Percentiles rank a stretch among this genome's conserved stretches.
Evolutionary conservation across 345 rosid species (phyloP).

Genomic region (Boechera divaricarpa): DNA sequence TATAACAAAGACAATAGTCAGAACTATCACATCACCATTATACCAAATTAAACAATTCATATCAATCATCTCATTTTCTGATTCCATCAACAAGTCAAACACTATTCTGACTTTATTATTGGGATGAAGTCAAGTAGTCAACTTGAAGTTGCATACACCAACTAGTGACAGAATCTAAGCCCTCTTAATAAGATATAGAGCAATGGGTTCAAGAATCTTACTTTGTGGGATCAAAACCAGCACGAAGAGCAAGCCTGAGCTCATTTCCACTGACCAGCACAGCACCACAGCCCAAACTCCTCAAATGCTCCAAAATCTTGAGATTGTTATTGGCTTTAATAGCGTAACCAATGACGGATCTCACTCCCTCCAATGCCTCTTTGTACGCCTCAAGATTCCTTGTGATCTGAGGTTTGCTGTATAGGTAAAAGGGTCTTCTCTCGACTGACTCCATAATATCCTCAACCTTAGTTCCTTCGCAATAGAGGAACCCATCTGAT

Average conservation of each 20-base stretch:
- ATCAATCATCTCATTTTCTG: constrained; percentile 1
- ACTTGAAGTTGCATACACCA: not conserved
- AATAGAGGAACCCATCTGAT: constrained; percentile 80
- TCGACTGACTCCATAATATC: constrained; percentile 82
- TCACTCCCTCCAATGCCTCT: constrained; percentile 76
- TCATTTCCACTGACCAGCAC: constrained; percentile 96
- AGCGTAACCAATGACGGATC: constrained; percentile 82
- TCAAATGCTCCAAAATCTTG: constrained; percentile 94
- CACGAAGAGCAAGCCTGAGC: constrained; percentile 83
- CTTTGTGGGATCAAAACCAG: constrained; percentile 93
- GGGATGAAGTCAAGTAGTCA: too few species aligned
- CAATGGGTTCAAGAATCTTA: constrained; percentile 32
- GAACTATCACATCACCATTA: not conserved
- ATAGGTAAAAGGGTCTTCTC: constrained; percentile 86
- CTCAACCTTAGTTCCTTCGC: constrained; percentile 81
- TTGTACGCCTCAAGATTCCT: constrained; percentile 81
- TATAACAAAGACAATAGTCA: constrained; percentile 5
- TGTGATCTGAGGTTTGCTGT: constrained; percentile 89
- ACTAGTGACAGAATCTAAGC: not conserved
- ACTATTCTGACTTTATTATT: not conserved
- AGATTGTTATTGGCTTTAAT: constrained; percentile 90
- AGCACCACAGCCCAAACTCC: constrained; percentile 90
- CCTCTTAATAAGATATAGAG: not conserved
- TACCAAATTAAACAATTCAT: not conserved
- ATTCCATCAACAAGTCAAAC: constrained; percentile 25